A percentile compares a stretch with the other conserved stretches of the same genome.
Conservation (phyloP, 352 stramenopile genomes). For the Globisporangium megalacanthum region DNA sequence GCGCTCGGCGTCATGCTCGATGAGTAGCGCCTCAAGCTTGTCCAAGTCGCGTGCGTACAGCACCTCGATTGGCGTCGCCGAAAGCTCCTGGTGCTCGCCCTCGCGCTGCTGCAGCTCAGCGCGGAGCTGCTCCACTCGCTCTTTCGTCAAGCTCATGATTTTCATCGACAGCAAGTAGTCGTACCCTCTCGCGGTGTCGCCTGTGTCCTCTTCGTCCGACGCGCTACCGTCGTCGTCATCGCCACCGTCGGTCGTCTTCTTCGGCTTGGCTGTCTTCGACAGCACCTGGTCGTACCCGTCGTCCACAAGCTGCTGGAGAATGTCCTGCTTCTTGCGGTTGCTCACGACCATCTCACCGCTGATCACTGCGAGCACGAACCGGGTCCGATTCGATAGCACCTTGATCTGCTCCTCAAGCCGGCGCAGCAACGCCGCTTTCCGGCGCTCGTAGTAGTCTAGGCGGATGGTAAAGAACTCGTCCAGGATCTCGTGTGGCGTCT, state of each 20-base stretch:
- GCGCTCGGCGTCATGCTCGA: constrained; percentile 58
- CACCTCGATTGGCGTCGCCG: constrained; percentile 50
- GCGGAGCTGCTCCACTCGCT: constrained; percentile 90
- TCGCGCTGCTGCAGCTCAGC: constrained; percentile 86
- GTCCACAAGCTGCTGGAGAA: constrained; percentile 83
- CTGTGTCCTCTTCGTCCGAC: constrained; percentile 45
- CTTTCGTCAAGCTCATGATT: constrained; percentile 91
- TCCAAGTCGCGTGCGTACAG: too few species aligned
- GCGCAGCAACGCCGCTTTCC: constrained; percentile 87
- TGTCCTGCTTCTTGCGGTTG: constrained; percentile 91
- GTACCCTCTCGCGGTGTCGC: constrained; percentile 63
- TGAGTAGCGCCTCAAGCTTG: constrained; percentile 46
- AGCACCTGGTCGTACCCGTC: constrained; percentile 87
- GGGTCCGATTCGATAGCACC: constrained; percentile 92
- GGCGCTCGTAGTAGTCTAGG: constrained; percentile 89
- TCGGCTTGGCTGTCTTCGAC: constrained; percentile 37
- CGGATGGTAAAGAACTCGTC: constrained; percentile 93
- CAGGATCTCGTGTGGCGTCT: constrained; percentile 89
- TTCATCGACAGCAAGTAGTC: constrained; percentile 96
- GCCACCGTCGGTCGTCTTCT: constrained; percentile 26
- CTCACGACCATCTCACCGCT: constrained; percentile 91
- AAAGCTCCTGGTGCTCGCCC: constrained; percentile 77
- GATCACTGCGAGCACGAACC: constrained; percentile 94
- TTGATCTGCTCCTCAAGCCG: constrained; percentile 89
- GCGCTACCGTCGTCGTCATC: constrained; percentile 34